phyloP scores from a whole-genome alignment of 163 green algal genomes.

The Volvox carteri region DNA sequence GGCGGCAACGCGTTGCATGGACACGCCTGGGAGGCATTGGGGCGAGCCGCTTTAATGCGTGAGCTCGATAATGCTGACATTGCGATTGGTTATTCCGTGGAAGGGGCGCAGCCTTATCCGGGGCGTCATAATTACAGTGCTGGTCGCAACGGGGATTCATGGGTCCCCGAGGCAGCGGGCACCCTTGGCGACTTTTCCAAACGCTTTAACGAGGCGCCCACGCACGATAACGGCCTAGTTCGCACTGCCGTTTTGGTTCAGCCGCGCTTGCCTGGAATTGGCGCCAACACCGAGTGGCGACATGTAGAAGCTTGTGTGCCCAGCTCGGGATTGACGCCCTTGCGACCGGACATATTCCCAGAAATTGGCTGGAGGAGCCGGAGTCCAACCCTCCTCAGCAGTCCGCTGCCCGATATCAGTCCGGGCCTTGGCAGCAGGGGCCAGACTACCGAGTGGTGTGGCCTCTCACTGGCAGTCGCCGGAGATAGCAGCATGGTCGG shows the following conservation, averaged over 20 bases:
- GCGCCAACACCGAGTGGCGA: not conserved
- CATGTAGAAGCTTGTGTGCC: not conserved
- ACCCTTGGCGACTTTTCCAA: not conserved
- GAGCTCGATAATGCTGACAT: not conserved
- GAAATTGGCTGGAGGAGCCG: not conserved
- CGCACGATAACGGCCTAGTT: not conserved
- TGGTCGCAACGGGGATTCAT: not conserved
- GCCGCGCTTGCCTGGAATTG: no score
- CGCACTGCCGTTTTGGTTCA: no score
- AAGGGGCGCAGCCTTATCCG: not conserved
- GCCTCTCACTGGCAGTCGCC: no score
- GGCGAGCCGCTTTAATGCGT: not conserved
- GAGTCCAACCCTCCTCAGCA: not conserved
- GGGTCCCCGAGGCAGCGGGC: not conserved
- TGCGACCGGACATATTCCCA: not conserved
- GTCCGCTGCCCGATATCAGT: constrained; percentile 11
- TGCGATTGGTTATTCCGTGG: not conserved
- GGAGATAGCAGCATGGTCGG: no score
- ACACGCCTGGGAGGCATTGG: not conserved
- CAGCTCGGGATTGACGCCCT: not conserved
- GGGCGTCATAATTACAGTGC: no score
- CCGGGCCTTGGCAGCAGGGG: not conserved
- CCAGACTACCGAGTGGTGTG: no score
- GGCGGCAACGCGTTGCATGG: not conserved
- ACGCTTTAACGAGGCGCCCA: not conserved